Evolutionary conservation across 805 yeast species (phyloP).

Genomic region (Ogataea pini): DNA sequence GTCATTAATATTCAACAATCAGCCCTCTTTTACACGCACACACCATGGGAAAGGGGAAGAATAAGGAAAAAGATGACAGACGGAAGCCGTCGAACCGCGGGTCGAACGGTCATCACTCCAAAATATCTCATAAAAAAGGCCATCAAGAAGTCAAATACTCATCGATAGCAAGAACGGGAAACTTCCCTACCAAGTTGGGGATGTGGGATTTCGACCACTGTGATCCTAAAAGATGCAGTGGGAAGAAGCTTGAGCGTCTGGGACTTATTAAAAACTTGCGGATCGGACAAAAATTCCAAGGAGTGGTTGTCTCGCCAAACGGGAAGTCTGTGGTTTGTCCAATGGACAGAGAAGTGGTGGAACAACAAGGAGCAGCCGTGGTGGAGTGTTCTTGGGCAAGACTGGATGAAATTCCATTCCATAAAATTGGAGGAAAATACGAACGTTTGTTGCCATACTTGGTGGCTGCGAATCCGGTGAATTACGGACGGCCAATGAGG

Average conservation of each 20-base stretch:
- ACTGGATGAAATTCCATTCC: slow-evolving; percentile 93
- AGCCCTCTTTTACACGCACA: too few species aligned
- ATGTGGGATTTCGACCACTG: slow-evolving; percentile 99
- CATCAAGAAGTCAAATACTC: slow-evolving; percentile 32
- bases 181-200: slow-evolving; percentile 83
- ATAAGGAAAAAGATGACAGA: slow-evolving; percentile 44
- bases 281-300: slow-evolving; percentile 92
- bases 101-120: slow-evolving; percentile 58
- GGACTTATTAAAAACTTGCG: slow-evolving; percentile 78
- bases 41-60: slow-evolving; percentile 55
- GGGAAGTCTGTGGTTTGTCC: slow-evolving; percentile 92
- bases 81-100: slow-evolving; percentile 38
- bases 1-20: too few species aligned
- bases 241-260: slow-evolving; percentile 86
- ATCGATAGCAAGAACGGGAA: slow-evolving; percentile 18
- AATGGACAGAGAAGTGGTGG: slow-evolving; percentile 75
- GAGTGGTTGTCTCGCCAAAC: slow-evolving; percentile 89
- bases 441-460: slow-evolving; percentile 88
- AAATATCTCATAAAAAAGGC: slow-evolving; percentile 48
- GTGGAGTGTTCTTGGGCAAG: slow-evolving; percentile 99
- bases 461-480: slow-evolving; percentile 96
- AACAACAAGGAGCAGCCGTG: slow-evolving; percentile 86
- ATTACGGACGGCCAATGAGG: slow-evolving; percentile 95
- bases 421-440: slow-evolving; percentile 85
- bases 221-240: slow-evolving; percentile 96